Base-by-base conservation (phyloP, 345 rosid species). In the Eucalyptus dawsonii region DNA sequence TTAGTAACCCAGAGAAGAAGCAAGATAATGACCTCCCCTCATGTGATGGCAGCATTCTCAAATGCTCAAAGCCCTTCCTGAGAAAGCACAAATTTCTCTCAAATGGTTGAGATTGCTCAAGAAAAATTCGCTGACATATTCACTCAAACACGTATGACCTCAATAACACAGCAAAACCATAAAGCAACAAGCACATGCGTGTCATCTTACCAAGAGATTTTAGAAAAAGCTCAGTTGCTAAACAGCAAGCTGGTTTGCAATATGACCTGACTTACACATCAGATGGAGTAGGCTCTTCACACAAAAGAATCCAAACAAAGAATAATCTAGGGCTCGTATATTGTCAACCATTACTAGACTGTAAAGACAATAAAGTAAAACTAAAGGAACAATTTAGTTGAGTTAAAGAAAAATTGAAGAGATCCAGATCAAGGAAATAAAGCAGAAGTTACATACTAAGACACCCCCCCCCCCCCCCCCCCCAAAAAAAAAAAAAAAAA, bases 391-490 rank as follows among this genome's bases (percentile, higher is more conserved):
- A 69, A 9, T 31, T 69, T 69, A 34, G 42, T 69, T 17, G 80
- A 31, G 34, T 67, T 4, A 11, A 1, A 31, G 80, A 34, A 69
- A 69, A 31, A 8, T 69, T 69, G 80, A 16, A 34, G 80, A 16
- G 11, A 31, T 3, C 42, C 80, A 31, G 80, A 69, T 9, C 42
- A 17, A 69, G 12, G 12, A 69, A 69, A 69, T 69, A 31, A 67
- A 31, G 80, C 80, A 67, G 40, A 67, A 67, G 22, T 31, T n/a
- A 31, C 34, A 31, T 4, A 56, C 29, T 22, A 56, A 54, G 8
- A 21, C 62, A 8, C 12, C 25, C 25, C 60, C 60, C 0, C 2
- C 11, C 8, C 19, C 53, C 3, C 17, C 3, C 0, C 25, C 3
- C 10, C 10, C 3, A 16, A 51, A 51, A 17, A 51, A 51, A 50